Percentiles rank a stretch among this genome's conserved stretches.
Conservation (phyloP, 1,284 basidiomycete genomes). For the Cryptococcus jaspeensis region DNA sequence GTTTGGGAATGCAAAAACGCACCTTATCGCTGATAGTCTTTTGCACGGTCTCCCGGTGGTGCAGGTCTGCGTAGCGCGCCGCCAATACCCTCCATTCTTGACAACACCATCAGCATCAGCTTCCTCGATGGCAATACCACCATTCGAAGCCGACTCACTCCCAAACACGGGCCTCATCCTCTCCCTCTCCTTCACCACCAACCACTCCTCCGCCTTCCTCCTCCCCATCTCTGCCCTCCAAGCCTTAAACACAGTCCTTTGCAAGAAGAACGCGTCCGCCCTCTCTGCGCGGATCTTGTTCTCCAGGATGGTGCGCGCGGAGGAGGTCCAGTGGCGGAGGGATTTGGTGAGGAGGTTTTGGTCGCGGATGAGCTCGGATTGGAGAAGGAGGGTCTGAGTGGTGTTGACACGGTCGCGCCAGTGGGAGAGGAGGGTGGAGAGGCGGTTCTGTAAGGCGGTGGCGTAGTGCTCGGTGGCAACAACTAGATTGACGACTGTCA, state of each 20-base stretch:
- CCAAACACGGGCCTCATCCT: constrained; percentile 18
- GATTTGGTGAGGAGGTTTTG: constrained; percentile 10
- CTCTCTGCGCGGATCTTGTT: constrained; percentile 34
- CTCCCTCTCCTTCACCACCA: constrained; percentile 18
- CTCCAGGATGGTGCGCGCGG: constrained; percentile 13
- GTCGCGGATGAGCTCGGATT: constrained; percentile 29
- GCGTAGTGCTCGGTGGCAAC: not conserved
- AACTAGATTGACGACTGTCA: not conserved
- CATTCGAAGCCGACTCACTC: constrained; percentile 11
- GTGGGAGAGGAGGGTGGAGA: constrained; percentile 18
- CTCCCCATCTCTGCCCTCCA: constrained; percentile 24
- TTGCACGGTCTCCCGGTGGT: constrained; percentile 13
- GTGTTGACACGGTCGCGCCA: constrained; percentile 32
- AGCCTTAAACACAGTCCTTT: constrained; percentile 25
- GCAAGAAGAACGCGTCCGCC: constrained; percentile 39
- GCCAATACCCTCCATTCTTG: constrained; percentile 17
- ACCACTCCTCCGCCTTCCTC: constrained; percentile 19
- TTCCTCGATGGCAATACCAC: not conserved
- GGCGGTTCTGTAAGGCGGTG: not conserved
- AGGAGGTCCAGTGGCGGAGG: constrained; percentile 27
- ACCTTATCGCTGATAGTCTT: constrained; percentile 20
- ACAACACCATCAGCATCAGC: not conserved
- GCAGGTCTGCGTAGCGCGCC: not conserved
- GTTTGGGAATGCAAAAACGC: not conserved
- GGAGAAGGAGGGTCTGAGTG: constrained; percentile 21